A percentile compares a stretch with the other conserved stretches of the same genome.
These are phyloP conservation scores for Xerocomus spinulosus DNA, from an alignment of 768 basidiomycete genomes.

Conservation along the genomic window DNA sequence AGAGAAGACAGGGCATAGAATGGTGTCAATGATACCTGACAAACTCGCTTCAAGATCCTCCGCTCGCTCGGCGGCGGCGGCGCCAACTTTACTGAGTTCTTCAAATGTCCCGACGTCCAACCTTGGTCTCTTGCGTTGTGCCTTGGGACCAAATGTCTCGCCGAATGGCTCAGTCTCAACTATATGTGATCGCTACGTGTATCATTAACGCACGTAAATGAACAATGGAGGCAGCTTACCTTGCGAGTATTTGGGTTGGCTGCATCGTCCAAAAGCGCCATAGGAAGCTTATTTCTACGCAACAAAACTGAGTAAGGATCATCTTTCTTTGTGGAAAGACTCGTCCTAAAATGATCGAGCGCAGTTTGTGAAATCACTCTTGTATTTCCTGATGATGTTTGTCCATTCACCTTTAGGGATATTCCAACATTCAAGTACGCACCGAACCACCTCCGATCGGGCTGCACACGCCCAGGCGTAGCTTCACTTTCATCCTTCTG, in stretches of 20 bases:
- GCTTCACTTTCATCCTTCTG: slow-evolving; percentile 94
- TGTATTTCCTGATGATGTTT: slow-evolving; percentile 72
- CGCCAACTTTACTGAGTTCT: slow-evolving; percentile 70
- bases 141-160: slow-evolving; percentile 94
- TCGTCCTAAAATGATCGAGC: slow-evolving; percentile 92
- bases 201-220: background rate
- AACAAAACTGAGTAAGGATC: slow-evolving; percentile 96
- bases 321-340: slow-evolving; percentile 75
- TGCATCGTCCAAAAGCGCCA: slow-evolving; percentile 92
- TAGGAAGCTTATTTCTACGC: slow-evolving; percentile 92
- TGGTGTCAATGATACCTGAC: slow-evolving; percentile 36
- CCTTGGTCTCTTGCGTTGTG: slow-evolving; percentile 85
- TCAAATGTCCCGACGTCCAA: slow-evolving; percentile 90
- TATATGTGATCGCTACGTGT: slow-evolving; percentile 76
- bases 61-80: slow-evolving; percentile 49
- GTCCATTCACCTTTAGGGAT: slow-evolving; percentile 5
- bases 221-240: slow-evolving; percentile 35
- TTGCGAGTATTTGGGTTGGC: slow-evolving; percentile 76
- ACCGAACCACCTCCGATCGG: slow-evolving; percentile 98
- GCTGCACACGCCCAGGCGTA: slow-evolving; percentile 85
- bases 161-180: slow-evolving; percentile 93
- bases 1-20: background rate
- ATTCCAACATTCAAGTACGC: slow-evolving; percentile 27
- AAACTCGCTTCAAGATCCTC: slow-evolving; percentile 36
- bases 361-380: slow-evolving; percentile 95